Evolutionary conservation across 73 alveolate genomes (phyloP).

Genomic region (Paramecium bursaria): DNA sequence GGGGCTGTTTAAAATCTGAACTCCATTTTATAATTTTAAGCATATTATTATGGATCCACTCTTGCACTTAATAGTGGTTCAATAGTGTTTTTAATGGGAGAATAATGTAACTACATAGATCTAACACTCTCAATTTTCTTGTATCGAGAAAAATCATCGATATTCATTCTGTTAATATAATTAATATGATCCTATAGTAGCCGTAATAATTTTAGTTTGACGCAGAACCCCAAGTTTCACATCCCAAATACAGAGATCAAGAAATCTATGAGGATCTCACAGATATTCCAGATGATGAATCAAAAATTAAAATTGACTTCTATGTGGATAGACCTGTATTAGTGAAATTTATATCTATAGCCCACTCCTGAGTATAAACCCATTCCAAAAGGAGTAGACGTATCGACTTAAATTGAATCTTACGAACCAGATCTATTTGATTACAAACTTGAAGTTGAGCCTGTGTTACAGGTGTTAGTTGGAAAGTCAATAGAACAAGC

Average conservation of each 20-base stretch:
- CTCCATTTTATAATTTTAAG: too few relatives aligned
- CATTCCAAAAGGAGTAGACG: slow-evolving; percentile 88
- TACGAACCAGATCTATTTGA: slow-evolving; percentile 71
- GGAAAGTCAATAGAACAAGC: slow-evolving; percentile 92
- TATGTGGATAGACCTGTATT: slow-evolving; percentile 88
- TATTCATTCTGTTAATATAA: slow-evolving; percentile 54
- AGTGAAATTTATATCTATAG: slow-evolving; percentile 31
- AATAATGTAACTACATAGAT: too few relatives aligned
- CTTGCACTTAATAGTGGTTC: too few relatives aligned
- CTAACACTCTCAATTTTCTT: too few relatives aligned
- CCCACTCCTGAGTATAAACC: slow-evolving; percentile 92
- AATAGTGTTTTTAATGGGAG: too few relatives aligned
- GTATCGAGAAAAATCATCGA: too few relatives aligned
- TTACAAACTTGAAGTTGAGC: slow-evolving; percentile 83
- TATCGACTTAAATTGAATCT: slow-evolving; percentile 87
- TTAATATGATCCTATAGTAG: slow-evolving; percentile 29
- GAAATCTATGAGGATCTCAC: slow-evolving; percentile 51
- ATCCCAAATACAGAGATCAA: slow-evolving; percentile 50
- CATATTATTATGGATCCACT: too few relatives aligned
- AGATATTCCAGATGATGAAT: slow-evolving; percentile 76
- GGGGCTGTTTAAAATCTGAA: too few relatives aligned
- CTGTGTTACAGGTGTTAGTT: slow-evolving; percentile 89
- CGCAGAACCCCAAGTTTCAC: slow-evolving; percentile 58
- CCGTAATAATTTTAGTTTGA: slow-evolving; percentile 39
- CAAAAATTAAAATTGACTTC: slow-evolving; percentile 91